Evolutionary conservation across 2,329 filamentous ascomycete species (phyloP).

Genomic region (Xylariaceae sp.): DNA sequence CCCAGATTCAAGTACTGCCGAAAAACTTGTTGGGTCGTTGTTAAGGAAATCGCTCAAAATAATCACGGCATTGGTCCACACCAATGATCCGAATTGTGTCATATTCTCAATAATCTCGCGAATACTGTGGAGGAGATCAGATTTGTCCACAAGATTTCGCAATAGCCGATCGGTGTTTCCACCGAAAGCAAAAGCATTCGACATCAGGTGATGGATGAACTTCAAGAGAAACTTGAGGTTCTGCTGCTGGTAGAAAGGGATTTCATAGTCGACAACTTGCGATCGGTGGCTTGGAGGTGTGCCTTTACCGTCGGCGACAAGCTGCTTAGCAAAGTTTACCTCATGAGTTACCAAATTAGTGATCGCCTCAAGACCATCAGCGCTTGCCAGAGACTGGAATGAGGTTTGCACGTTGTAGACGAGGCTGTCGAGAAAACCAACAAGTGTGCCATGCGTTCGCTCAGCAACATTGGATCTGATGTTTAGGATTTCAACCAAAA

Average conservation of each 20-base stretch:
- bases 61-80: conserved; percentile 93
- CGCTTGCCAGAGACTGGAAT: conserved; percentile 80
- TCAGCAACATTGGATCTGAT: conserved; percentile 82
- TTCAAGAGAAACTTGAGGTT: conserved; percentile 93
- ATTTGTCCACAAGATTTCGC: conserved; percentile 92
- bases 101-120: conserved; percentile 83
- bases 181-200: conserved; percentile 68
- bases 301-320: conserved; percentile 71
- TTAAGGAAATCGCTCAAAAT: conserved; percentile 97
- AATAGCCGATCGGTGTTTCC: conserved; percentile 89
- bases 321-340: conserved; percentile 71
- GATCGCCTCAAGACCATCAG: conserved; percentile 86
- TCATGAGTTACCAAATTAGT: conserved; percentile 85
- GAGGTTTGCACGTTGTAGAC: conserved; percentile 86
- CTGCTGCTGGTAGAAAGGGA: conserved; percentile 92
- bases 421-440: conserved; percentile 87
- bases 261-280: conserved; percentile 86
- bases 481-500: conserved; percentile 86
- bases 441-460: conserved; percentile 80
- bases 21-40: conserved; percentile 97
- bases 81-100: conserved; percentile 81
- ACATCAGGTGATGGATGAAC: conserved; percentile 96
- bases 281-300: conserved; percentile 75
- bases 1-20: conserved; percentile 91
- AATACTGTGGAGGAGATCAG: conserved; percentile 79